Base-by-base conservation (phyloP, 169 alveolate species). In the Perkinsus chesapeaki region DNA sequence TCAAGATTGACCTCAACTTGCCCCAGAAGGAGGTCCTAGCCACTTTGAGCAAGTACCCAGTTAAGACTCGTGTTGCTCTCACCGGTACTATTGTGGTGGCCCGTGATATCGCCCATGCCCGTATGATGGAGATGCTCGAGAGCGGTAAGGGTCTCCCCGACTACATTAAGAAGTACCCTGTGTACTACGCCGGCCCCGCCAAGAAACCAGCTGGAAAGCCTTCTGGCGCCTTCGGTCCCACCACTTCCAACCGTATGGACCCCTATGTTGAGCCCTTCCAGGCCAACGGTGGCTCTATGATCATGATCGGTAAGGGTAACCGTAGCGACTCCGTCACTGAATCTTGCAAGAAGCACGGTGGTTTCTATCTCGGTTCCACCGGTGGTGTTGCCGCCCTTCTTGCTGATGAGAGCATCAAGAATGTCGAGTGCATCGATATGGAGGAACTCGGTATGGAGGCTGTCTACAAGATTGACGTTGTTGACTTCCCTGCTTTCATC, bases 231-330 rank as follows among this genome's bases (percentile, higher is more conserved):
- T 97, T 97, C 91, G 99, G 99, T 0, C 99, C 99, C 31, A 97
- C 99, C 48, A 97, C 99, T 7, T 97, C 99, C 3, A 98, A 98
- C 36, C 95, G 99, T 12, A 97, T 97, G 99, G 99, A 97, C 93
- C 95, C 96, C 20, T 97, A 97, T 91, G 98, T 97, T 20, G 96
- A 94, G 38, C 73, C 92, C 20, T 95, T 97, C 93, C 96, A 95
- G 97, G 97, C 94, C 72, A 95, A 95, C 92, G 97, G 97, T 10
- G 98, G 97, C 38, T 96, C 97, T 37, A 90, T 97, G 96, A 95
- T 97, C 43, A 96, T 97, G 39, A 93, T 97, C 39, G 98, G 97
- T 34, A 97, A 97, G 95, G 98, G 98, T 9, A 97, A 97, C 95
- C 94, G 98, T 39, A 95, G 97, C 20, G 91, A 94, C 31, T 48